A percentile compares a stretch with the other conserved stretches of the same genome.
Conservation (phyloP, 495 filamentous ascomycete genomes). For the Penicillium malachiteum region DNA sequence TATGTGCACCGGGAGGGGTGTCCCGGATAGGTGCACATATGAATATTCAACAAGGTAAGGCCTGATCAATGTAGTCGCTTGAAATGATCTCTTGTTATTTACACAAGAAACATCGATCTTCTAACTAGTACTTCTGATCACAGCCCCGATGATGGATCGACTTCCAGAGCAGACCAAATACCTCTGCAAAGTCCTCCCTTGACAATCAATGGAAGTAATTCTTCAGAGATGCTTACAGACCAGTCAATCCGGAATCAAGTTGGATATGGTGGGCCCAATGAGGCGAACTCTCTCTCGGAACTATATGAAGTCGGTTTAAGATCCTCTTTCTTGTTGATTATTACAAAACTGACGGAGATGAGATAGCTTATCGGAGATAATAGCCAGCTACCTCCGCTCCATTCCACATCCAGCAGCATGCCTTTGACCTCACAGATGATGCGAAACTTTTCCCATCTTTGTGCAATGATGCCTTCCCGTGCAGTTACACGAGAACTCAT, state of each 20-base stretch:
- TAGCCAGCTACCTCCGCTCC: not conserved
- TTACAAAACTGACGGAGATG: not conserved
- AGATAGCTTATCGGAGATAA: not conserved
- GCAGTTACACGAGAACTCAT: too few relatives aligned
- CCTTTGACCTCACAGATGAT: too few relatives aligned
- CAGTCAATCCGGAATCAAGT: not conserved
- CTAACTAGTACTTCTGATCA: not conserved
- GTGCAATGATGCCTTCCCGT: too few relatives aligned
- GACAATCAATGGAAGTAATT: not conserved
- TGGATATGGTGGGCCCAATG: not conserved
- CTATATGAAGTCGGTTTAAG: not conserved
- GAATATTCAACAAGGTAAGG: not conserved
- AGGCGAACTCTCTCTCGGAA: not conserved
- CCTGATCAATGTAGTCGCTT: too few relatives aligned
- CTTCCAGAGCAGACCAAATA: not conserved
- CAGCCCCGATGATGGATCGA: not conserved
- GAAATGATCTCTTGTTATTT: too few relatives aligned
- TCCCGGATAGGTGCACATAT: not conserved
- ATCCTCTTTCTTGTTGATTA: not conserved
- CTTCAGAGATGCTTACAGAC: not conserved
- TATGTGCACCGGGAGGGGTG: not conserved
- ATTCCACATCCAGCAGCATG: not conserved
- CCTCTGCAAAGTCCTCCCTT: not conserved
- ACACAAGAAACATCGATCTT: too few relatives aligned
- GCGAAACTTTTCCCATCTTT: too few relatives aligned